Percentiles rank a stretch among this genome's conserved stretches.
Evolutionary conservation across 2,329 filamentous ascomycete genomes (phyloP).

Genomic region (Pseudogymnoascus sp.): DNA sequence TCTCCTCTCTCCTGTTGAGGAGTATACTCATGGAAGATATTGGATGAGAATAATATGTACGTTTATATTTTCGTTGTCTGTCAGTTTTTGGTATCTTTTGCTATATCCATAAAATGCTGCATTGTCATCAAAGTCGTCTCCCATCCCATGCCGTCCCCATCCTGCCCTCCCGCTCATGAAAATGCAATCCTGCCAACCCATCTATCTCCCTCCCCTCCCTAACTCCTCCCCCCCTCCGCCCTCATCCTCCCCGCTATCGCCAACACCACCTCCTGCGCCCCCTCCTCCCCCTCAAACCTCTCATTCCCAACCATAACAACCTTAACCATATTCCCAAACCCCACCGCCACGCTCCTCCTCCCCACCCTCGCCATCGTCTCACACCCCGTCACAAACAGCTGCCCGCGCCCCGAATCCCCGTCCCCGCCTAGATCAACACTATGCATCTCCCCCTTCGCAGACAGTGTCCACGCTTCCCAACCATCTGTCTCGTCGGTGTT

Average conservation of each 20-base stretch:
- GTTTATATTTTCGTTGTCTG: neutral
- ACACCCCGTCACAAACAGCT: constrained; percentile 57
- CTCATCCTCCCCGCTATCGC: neutral
- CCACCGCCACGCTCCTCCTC: constrained; percentile 58
- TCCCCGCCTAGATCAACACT: constrained; percentile 26
- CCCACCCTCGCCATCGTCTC: constrained; percentile 60
- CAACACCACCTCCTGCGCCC: neutral
- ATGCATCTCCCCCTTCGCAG: constrained; percentile 33
- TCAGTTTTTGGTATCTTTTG: neutral
- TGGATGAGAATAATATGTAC: neutral
- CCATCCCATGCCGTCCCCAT: neutral
- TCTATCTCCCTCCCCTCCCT: neutral
- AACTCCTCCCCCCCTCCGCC: neutral
- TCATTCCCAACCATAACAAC: constrained; percentile 61
- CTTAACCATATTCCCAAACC: constrained; percentile 66
- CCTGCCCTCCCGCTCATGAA: neutral
- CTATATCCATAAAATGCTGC: neutral
- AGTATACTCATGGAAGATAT: neutral
- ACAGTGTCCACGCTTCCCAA: constrained; percentile 50
- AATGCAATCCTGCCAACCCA: neutral
- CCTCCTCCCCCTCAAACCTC: constrained; percentile 42
- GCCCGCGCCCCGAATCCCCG: constrained; percentile 15
- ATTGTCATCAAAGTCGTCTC: neutral
- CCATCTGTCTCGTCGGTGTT: constrained; percentile 21
- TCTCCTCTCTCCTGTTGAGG: neutral